These are phyloP conservation scores for Parmelia sp. DNA, from an alignment of 495 filamentous ascomycete species.

Conservation along the genomic window DNA sequence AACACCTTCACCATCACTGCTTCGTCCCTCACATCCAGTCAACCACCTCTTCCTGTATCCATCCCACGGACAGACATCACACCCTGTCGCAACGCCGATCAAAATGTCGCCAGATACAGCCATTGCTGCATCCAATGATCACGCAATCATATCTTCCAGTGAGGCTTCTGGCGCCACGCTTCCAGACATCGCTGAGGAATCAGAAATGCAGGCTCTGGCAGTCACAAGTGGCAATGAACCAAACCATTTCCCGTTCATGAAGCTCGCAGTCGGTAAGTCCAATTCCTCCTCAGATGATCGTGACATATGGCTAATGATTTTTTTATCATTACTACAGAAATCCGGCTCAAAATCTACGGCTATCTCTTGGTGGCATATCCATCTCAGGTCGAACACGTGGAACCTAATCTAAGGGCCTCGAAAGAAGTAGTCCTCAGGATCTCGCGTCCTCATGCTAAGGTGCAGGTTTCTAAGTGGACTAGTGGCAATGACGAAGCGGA, in stretches of 20 bases:
- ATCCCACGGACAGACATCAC: not conserved
- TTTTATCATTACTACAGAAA: not conserved
- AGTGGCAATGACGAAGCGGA: not conserved
- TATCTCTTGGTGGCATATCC: not conserved
- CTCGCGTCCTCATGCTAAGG: too few relatives aligned
- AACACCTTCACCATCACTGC: not conserved
- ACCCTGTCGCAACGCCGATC: not conserved
- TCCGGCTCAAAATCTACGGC: not conserved
- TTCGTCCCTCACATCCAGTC: not conserved
- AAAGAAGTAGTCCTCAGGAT: not conserved
- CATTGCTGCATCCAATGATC: not conserved
- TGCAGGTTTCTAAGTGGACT: not conserved
- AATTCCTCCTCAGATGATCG: not conserved
- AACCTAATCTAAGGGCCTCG: not conserved
- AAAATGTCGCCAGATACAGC: not conserved
- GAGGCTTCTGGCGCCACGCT: not conserved
- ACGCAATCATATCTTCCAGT: not conserved
- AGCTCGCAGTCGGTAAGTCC: not conserved
- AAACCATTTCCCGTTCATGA: not conserved
- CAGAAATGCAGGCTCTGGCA: not conserved
- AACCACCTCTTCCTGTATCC: not conserved
- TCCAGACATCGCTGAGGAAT: not conserved
- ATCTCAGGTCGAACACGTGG: not conserved
- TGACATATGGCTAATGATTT: not conserved
- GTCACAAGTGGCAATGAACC: not conserved